These are phyloP conservation scores for Amphibolis antarctica DNA, from an alignment of 106 monocot species.

Conservation along the genomic window DNA sequence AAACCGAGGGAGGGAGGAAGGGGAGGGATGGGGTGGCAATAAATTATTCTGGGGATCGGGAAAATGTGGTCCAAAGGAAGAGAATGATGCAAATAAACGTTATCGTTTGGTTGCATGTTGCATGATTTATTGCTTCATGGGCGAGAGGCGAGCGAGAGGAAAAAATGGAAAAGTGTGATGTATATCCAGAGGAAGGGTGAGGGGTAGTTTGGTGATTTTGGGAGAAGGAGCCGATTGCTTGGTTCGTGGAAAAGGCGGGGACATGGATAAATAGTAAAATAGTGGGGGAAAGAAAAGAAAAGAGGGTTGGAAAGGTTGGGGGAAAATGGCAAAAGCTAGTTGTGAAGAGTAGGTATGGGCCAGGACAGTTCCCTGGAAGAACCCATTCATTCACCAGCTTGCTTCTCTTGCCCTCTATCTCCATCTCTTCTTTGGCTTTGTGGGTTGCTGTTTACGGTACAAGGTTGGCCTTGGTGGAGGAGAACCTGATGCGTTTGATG, in stretches of 20 bases:
- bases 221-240: background rate
- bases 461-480: background rate
- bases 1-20: too few species aligned
- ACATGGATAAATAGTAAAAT: background rate
- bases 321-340: background rate
- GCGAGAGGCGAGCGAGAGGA: too few species aligned
- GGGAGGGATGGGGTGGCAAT: too few species aligned
- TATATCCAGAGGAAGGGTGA: background rate
- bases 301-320: background rate
- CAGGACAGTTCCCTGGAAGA: constrained; percentile 9
- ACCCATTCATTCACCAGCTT: constrained; percentile 1
- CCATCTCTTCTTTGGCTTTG: background rate
- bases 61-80: too few species aligned
- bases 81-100: too few species aligned
- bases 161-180: background rate
- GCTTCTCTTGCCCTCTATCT: background rate
- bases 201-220: constrained; percentile 1
- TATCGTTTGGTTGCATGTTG: too few species aligned
- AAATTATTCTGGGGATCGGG: too few species aligned
- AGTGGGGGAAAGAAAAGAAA: background rate
- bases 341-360: constrained; percentile 5
- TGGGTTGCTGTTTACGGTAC: constrained; percentile 8
- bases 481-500: constrained; percentile 11
- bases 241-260: background rate
- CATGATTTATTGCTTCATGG: too few species aligned